Evolutionary conservation across 2,329 filamentous ascomycete species (phyloP), one percentile per base, ranked within the genome.

Genomic region (Ceratocystis diversiconidia): DNA sequence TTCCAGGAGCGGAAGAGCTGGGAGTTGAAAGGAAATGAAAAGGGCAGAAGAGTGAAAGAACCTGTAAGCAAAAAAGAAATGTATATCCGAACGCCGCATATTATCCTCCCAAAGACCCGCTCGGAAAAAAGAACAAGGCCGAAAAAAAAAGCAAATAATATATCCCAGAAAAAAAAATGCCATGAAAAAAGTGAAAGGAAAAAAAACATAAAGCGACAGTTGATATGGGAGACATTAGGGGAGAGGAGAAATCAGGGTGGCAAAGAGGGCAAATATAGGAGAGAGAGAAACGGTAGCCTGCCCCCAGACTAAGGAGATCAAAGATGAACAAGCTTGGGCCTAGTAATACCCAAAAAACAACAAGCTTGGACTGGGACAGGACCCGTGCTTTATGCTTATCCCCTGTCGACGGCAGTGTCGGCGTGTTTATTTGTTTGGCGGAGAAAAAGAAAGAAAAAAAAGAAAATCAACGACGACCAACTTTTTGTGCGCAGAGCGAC

Each of bases 51-150:
- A 25, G 30, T 52, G 3, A 57, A 41, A 25, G 41, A 63, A 28
- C 32, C 28, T 22, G 43, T 59, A 65, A 52, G 50, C 30, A 41
- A 15, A 41, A 41, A 41, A 12, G 12, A 41, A 41, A 48, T 61
- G 52, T 48, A 64, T 36, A 28, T 43, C 52, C 8, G 44, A 65
- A 65, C 63, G 52, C 63, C 63, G 43, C 22, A 41, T 60, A 60
- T 60, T 60, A 32, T 41, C 25, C 28, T 28, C 30, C 61, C 17
- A 15, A n/a, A 17, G 17, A 22, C 12, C 28, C 17, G 32, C 2
- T 25, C 25, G 19, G 25, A 19, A 28, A 30, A 62, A 19, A 46
- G 12, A 62, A 41, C 36, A 41, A 41, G 36, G 36, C 36, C 36
- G 10, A n/a, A 44, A 25, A 61, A 46, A n/a, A 22, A 61, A 43